These are phyloP conservation scores for Tetradesmus obliquus DNA, from an alignment of 139 green algal genomes.

Conservation along the genomic window DNA sequence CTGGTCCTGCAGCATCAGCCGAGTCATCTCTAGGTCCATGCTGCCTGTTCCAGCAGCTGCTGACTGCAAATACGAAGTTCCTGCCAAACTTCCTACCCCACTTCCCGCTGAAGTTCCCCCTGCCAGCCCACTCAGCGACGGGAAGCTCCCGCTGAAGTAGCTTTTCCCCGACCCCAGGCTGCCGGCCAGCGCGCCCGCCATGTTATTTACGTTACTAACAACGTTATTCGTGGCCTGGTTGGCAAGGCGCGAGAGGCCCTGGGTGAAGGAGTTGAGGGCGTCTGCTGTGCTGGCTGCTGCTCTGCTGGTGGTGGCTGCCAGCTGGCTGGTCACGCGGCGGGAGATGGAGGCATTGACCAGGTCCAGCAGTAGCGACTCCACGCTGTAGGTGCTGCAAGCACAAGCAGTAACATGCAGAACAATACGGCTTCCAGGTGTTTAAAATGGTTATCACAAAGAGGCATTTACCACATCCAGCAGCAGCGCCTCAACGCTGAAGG, in stretches of 20 bases:
- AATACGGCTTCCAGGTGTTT: neutral
- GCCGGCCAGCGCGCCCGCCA: constrained; percentile 1
- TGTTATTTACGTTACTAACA: constrained; percentile 14
- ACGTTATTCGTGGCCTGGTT: constrained; percentile 22
- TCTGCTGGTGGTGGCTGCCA: constrained; percentile 38
- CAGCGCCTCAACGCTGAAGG: constrained; percentile 61
- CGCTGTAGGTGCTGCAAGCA: constrained; percentile 53
- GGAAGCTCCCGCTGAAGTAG: constrained; percentile 23
- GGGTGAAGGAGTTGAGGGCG: constrained; percentile 19
- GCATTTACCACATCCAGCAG: constrained; percentile 61
- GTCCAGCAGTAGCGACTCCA: constrained; percentile 66
- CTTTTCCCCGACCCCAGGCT: neutral
- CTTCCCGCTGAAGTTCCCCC: neutral
- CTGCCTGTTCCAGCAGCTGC: constrained; percentile 1
- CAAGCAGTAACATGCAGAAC: neutral
- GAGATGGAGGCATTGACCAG: constrained; percentile 44
- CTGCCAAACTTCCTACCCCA: neutral
- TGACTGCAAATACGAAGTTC: neutral
- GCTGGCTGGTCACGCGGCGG: constrained; percentile 7
- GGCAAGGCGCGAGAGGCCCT: constrained; percentile 20
- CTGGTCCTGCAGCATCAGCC: neutral
- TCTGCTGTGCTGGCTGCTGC: constrained; percentile 25
- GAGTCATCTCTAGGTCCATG: neutral
- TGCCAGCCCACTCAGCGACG: neutral
- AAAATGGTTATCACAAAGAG: neutral